Conservation (phyloP, 352 stramenopile genomes). For the Pythium plurisporium region DNA sequence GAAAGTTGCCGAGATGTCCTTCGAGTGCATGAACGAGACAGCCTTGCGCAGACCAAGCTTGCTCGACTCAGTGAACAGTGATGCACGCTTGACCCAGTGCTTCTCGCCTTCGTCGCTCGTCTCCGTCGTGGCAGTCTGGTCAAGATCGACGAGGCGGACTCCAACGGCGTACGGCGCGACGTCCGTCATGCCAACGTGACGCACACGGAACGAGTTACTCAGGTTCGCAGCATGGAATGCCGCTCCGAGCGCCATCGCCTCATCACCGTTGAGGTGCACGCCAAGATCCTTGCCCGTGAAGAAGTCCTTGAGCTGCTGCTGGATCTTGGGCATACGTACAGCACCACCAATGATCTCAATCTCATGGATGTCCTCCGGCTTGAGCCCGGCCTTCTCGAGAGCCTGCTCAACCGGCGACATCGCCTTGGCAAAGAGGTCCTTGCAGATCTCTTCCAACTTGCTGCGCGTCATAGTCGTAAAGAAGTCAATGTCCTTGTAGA, state of each 20-base stretch:
- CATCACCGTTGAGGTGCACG: slow-evolving; percentile 97
- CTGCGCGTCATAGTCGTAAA: slow-evolving; percentile 85
- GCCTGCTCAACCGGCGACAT: slow-evolving; percentile 83
- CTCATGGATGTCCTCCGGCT: slow-evolving; percentile 88
- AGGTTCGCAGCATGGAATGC: slow-evolving; percentile 96
- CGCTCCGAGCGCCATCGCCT: slow-evolving; percentile 95
- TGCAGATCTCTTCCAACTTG: slow-evolving; percentile 91
- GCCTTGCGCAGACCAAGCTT: slow-evolving; percentile 91
- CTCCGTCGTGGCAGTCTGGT: slow-evolving; percentile 36
- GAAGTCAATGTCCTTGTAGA: slow-evolving; percentile 95
- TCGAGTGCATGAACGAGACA: slow-evolving; percentile 93
- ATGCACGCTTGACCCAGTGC: slow-evolving; percentile 90
- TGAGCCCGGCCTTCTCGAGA: slow-evolving; percentile 88
- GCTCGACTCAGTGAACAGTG: slow-evolving; percentile 86
- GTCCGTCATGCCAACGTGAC: slow-evolving; percentile 94
- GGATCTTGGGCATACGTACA: slow-evolving; percentile 94
- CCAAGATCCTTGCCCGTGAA: slow-evolving; percentile 86
- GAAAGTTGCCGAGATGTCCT: slow-evolving; percentile 89
- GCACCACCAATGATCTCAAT: slow-evolving; percentile 97
- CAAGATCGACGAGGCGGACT: slow-evolving; percentile 81
- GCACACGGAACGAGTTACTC: slow-evolving; percentile 93
- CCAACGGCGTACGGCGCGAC: slow-evolving; percentile 87
- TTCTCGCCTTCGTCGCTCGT: slow-evolving; percentile 45
- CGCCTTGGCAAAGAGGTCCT: slow-evolving; percentile 85
- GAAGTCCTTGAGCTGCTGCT: slow-evolving; percentile 81